phyloP scores from a whole-genome alignment of 73 alveolate species.

The Paramecium sonneborni region DNA sequence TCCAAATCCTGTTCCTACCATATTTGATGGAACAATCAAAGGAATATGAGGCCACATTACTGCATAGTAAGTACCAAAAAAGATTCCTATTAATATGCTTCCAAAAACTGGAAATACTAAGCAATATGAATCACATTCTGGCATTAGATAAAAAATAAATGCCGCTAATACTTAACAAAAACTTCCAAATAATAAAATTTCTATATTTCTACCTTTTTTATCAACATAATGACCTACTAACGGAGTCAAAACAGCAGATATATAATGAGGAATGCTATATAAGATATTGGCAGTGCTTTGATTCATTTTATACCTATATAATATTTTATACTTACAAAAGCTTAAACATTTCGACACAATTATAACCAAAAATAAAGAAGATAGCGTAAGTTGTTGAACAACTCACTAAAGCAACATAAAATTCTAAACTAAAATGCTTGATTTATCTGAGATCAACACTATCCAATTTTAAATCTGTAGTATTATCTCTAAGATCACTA shows the following conservation, averaged over 20 bases:
- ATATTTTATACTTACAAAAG: constrained; percentile 58
- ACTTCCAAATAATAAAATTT: not conserved
- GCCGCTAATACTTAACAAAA: not conserved
- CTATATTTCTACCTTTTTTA: constrained; percentile 56
- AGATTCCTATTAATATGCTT: constrained; percentile 74
- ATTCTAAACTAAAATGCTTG: constrained; percentile 76
- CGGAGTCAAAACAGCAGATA: not conserved
- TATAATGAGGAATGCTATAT: constrained; percentile 59
- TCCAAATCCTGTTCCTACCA: constrained; percentile 92
- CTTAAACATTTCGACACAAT: constrained; percentile 77
- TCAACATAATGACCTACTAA: not conserved
- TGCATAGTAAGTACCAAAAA: constrained; percentile 81
- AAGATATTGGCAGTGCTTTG: constrained; percentile 68
- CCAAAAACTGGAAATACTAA: constrained; percentile 67
- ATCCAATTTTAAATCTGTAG: constrained; percentile 56
- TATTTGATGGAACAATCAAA: constrained; percentile 70
- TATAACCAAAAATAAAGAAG: constrained; percentile 77
- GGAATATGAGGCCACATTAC: constrained; percentile 88
- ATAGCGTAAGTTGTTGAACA: constrained; percentile 77
- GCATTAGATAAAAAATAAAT: not conserved
- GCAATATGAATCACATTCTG: constrained; percentile 54
- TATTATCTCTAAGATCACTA: constrained; percentile 62
- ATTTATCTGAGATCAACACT: constrained; percentile 81
- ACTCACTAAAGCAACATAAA: constrained; percentile 73
- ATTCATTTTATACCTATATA: constrained; percentile 22